Percentiles rank a stretch among this genome's conserved stretches.
Evolutionary conservation across 2,329 filamentous ascomycete genomes (phyloP).

Genomic region (Penicillium crustosum): DNA sequence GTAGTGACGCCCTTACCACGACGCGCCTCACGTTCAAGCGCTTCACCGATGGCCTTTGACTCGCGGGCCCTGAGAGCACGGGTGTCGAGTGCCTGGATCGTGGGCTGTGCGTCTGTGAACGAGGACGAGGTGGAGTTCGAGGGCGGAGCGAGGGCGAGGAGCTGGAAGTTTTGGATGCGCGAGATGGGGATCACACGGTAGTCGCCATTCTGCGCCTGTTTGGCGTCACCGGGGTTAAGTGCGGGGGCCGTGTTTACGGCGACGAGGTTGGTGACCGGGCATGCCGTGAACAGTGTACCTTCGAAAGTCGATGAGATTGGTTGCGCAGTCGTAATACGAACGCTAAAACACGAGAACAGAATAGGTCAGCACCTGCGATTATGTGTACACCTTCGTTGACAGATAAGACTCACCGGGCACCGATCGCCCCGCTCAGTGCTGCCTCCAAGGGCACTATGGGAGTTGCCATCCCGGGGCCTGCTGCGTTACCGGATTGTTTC

Average conservation of each 20-base stretch:
- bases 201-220: slow-evolving; percentile 49
- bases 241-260: slow-evolving; percentile 58
- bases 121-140: slow-evolving; percentile 34
- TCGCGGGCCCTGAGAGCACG: slow-evolving; percentile 57
- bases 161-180: slow-evolving; percentile 58
- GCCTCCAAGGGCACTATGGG: slow-evolving; percentile 53
- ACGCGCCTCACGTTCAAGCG: slow-evolving; percentile 59
- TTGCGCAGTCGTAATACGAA: slow-evolving; percentile 58
- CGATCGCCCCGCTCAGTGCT: slow-evolving; percentile 60
- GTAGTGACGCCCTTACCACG: slow-evolving; percentile 61
- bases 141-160: slow-evolving; percentile 46
- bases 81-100: slow-evolving; percentile 52
- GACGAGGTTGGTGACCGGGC: slow-evolving; percentile 60
- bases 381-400: neutral
- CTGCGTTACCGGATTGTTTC: slow-evolving; percentile 37
- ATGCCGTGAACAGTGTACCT: slow-evolving; percentile 63
- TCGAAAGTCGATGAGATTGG: slow-evolving; percentile 55
- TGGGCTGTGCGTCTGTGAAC: slow-evolving; percentile 50
- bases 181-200: slow-evolving; percentile 63
- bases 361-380: slow-evolving; percentile 3
- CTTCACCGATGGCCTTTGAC: slow-evolving; percentile 54
- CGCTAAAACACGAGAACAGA: slow-evolving; percentile 38
- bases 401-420: slow-evolving; percentile 54
- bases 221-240: slow-evolving; percentile 34
- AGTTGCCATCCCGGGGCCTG: slow-evolving; percentile 40